These are phyloP conservation scores for Aspergillus carbonarius DNA, from an alignment of 2,329 filamentous ascomycete species.

Conservation along the genomic window DNA sequence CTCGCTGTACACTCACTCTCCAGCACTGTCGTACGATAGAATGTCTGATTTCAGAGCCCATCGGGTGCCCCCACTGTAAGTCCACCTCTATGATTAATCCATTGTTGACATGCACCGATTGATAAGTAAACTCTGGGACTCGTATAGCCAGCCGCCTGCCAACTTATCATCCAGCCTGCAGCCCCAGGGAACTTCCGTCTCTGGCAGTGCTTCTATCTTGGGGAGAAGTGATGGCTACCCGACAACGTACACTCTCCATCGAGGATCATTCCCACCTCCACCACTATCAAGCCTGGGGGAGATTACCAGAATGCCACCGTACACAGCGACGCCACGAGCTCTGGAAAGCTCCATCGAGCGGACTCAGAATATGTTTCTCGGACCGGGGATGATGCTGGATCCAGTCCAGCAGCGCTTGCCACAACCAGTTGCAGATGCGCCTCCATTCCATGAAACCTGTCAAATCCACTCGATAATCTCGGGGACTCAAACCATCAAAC, in stretches of 20 bases:
- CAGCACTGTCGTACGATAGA: slow-evolving; percentile 36
- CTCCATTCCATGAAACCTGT: slow-evolving; percentile 44
- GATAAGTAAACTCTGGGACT: slow-evolving; percentile 19
- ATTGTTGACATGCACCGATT: slow-evolving; percentile 9
- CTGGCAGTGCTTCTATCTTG: slow-evolving; percentile 30
- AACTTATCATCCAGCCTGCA: slow-evolving; percentile 46
- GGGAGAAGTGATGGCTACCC: slow-evolving; percentile 43
- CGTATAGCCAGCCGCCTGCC: slow-evolving; percentile 46
- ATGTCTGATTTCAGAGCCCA: slow-evolving; percentile 39
- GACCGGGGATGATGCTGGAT: slow-evolving; percentile 24
- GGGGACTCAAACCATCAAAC: slow-evolving; percentile 55
- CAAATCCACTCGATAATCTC: slow-evolving; percentile 37
- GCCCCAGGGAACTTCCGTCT: slow-evolving; percentile 28
- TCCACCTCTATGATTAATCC: slow-evolving; percentile 3
- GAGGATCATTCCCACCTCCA: slow-evolving; percentile 32
- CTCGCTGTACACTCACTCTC: slow-evolving; percentile 36
- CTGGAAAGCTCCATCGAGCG: slow-evolving; percentile 35
- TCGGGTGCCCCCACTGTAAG: slow-evolving; percentile 43
- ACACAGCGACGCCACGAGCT: slow-evolving; percentile 32
- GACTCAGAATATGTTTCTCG: slow-evolving; percentile 30
- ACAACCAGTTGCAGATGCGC: slow-evolving; percentile 38
- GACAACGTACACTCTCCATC: slow-evolving; percentile 33
- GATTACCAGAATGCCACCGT: slow-evolving; percentile 34
- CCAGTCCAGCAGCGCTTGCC: slow-evolving; percentile 29
- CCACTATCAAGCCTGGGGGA: slow-evolving; percentile 34